Evolutionary conservation across 441 rosid genomes (phyloP).

Genomic region (Gossypium trilobum): DNA sequence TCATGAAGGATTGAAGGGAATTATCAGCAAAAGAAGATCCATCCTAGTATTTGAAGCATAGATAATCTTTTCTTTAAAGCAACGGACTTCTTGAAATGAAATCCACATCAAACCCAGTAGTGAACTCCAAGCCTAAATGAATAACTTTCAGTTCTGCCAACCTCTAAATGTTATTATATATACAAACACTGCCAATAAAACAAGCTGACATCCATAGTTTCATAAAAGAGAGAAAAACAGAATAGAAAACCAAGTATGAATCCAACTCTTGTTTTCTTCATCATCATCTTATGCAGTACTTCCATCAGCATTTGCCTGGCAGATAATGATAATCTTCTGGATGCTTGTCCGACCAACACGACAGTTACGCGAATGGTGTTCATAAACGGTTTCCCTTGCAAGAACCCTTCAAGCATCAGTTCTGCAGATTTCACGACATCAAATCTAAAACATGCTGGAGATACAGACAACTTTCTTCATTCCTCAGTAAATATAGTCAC

Average conservation of each 20-base stretch:
- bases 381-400: constrained; percentile 79
- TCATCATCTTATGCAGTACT: constrained; percentile 17
- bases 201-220: constrained; percentile 10
- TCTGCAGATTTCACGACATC: constrained; percentile 65
- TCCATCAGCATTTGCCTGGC: constrained; percentile 22
- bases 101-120: constrained; percentile 36
- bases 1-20: constrained; percentile 16
- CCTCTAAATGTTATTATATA: constrained; percentile 11
- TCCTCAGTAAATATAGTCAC: constrained; percentile 41
- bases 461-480: constrained; percentile 46
- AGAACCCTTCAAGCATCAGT: constrained; percentile 35
- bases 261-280: constrained; percentile 13
- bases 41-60: constrained; percentile 6
- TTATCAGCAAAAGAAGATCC: constrained; percentile 12
- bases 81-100: constrained; percentile 34
- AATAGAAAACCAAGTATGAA: constrained; percentile 29
- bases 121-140: constrained; percentile 43
- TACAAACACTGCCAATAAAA: constrained; percentile 6
- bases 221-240: neutral
- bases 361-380: constrained; percentile 30
- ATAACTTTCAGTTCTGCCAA: constrained; percentile 25
- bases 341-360: constrained; percentile 51
- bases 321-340: constrained; percentile 51
- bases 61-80: constrained; percentile 34
- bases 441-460: constrained; percentile 36